Base-by-base conservation (phyloP, 495 filamentous ascomycete species). In the Polyplosphaeria fusca region DNA sequence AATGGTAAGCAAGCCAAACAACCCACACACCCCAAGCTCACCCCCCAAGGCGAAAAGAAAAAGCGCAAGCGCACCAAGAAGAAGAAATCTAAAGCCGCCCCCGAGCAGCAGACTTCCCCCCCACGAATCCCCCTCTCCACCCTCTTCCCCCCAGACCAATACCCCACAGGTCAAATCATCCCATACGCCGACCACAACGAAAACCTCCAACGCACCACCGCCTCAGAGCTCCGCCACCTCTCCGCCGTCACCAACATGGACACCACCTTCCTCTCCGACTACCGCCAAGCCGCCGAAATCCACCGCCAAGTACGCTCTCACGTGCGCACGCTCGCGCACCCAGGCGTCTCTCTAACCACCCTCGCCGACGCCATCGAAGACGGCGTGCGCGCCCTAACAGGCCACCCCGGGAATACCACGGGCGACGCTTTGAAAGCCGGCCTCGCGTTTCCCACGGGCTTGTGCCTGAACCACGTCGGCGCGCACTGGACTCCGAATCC, bases 401-500 rank as follows among this genome's bases (percentile, higher is more conserved):
- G 84, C 47, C 88, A 96, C 65, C 75, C 80, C 45, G 91, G 91
- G 19, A 72, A 95, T 48, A 81, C 86, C 50, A 83, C 88, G 52
- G 91, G 91, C 13, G 88, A 92, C 64, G 84, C 83, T 52, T 73
- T 89, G 28, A 78, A 84, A 47, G 88, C 86, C 48, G 91, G 91
- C 47, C 84, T 95, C 80, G 91, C 87, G 19, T 96, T 96, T 75
- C 91, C 91, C 11, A 88, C 85, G 11, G 91, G 91, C 26, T 71
- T 96, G 32, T 87, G 86, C 67, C 75, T 96, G 60, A 93, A 96
- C 73, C 83, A 95, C 68, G 87, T 87, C 61, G 88, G 87, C 20
- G 91, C 91, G 16, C 91, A 96, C 73, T 96, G 86, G 72, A 91
- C 85, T 3, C 91, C 91, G 22, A 96, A 94, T 73, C 84, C 90